Evolutionary conservation across 2,329 filamentous ascomycete species (phyloP).

Genomic region (Xylaria sp.): DNA sequence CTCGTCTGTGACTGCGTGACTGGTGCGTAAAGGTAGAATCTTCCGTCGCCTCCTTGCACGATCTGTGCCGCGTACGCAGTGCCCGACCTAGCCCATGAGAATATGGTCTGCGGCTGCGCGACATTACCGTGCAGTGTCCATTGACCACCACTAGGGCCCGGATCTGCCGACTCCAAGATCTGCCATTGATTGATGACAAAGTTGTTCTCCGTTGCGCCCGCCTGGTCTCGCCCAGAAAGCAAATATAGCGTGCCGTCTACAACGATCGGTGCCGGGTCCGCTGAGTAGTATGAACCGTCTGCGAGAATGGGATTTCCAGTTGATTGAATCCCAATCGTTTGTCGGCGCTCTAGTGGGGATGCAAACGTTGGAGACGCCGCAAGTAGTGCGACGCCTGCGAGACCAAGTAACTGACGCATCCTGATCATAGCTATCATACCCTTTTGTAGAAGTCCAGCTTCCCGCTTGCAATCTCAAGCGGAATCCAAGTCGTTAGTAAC

Average conservation of each 20-base stretch:
- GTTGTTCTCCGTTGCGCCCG: slow-evolving; percentile 37
- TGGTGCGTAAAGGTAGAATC: slow-evolving; percentile 47
- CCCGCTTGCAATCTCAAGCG: neutral
- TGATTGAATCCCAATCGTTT: slow-evolving; percentile 34
- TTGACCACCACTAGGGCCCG: slow-evolving; percentile 39
- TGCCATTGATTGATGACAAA: slow-evolving; percentile 48
- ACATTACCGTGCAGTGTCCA: slow-evolving; percentile 44
- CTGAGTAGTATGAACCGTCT: slow-evolving; percentile 47
- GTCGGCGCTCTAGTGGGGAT: slow-evolving; percentile 13
- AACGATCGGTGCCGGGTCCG: slow-evolving; percentile 47
- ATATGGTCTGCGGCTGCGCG: slow-evolving; percentile 39
- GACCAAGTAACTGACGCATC: neutral
- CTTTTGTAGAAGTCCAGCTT: neutral
- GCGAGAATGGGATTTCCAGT: slow-evolving; percentile 46
- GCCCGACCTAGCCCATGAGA: slow-evolving; percentile 44
- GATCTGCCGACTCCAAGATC: slow-evolving; percentile 40
- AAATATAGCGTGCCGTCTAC: slow-evolving; percentile 46
- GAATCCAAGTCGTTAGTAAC: neutral
- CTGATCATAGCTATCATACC: neutral
- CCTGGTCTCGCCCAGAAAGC: slow-evolving; percentile 44
- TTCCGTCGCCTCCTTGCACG: slow-evolving; percentile 42
- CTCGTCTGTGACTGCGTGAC: slow-evolving; percentile 38
- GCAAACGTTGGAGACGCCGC: neutral
- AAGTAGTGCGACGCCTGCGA: neutral
- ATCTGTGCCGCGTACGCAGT: slow-evolving; percentile 46